Evolutionary conservation across 106 monocot species (phyloP).

Genomic region (Allium cepa): DNA sequence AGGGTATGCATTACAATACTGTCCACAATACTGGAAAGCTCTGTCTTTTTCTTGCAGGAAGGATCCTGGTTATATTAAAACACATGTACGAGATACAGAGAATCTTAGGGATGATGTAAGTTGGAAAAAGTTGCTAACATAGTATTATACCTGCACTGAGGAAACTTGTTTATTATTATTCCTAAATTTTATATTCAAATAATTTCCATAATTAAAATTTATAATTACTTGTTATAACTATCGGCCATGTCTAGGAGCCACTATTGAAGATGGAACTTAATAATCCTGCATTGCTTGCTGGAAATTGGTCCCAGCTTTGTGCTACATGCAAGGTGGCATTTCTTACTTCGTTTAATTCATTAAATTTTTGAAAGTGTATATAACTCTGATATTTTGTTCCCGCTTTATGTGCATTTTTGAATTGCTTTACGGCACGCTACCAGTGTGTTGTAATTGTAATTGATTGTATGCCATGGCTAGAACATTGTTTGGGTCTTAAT

Average conservation of each 20-base stretch:
- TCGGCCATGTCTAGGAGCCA: constrained; percentile 54
- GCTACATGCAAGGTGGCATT: constrained; percentile 85
- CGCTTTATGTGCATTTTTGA: background rate
- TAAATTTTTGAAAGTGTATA: too few relatives aligned
- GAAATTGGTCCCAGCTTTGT: constrained; percentile 97
- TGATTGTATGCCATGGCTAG: background rate
- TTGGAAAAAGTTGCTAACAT: constrained; percentile 3
- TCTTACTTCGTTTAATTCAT: background rate
- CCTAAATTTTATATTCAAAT: too few relatives aligned
- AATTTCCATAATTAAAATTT: too few relatives aligned
- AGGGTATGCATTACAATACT: too few relatives aligned
- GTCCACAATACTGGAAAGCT: background rate
- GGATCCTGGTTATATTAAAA: constrained; percentile 88
- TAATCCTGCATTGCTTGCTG: constrained; percentile 71
- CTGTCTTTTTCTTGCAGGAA: constrained; percentile 41
- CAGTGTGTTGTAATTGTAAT: background rate
- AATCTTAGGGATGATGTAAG: constrained; percentile 87
- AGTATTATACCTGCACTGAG: background rate
- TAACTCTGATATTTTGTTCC: background rate
- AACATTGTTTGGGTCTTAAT: background rate
- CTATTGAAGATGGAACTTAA: constrained; percentile 65
- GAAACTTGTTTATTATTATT: too few relatives aligned
- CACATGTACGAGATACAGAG: constrained; percentile 50
- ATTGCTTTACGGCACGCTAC: background rate
- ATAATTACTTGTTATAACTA: background rate